Evolutionary conservation across 2,329 filamentous ascomycete genomes (phyloP).

Genomic region (Cercospora nicotianae): DNA sequence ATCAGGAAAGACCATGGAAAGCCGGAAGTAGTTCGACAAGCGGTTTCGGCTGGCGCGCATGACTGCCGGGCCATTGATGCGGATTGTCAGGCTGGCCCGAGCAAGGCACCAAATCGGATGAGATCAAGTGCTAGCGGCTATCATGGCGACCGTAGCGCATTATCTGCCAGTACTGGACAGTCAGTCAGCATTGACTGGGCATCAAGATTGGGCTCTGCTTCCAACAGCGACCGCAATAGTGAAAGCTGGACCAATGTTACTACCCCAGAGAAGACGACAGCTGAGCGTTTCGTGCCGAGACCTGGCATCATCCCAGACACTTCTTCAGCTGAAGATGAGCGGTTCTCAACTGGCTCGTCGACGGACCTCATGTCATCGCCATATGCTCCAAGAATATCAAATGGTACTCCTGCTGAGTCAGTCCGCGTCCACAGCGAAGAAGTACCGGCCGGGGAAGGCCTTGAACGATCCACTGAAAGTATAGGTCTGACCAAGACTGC

Average conservation of each 20-base stretch:
- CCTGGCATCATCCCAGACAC: slow-evolving; percentile 5
- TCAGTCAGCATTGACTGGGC: slow-evolving; percentile 6
- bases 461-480: background rate
- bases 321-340: background rate
- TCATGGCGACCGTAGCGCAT: background rate
- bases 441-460: background rate
- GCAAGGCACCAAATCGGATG: background rate
- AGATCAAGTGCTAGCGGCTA: slow-evolving; percentile 1
- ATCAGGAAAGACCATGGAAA: background rate
- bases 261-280: slow-evolving; percentile 4
- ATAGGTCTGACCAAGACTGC: background rate
- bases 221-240: slow-evolving; percentile 2
- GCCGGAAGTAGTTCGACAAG: background rate
- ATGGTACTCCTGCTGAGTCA: background rate
- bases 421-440: slow-evolving; percentile 3
- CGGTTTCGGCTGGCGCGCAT: background rate
- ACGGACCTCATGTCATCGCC: background rate
- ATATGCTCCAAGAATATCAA: background rate
- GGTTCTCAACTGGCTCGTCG: background rate
- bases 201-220: background rate
- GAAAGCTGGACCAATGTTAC: slow-evolving; percentile 1
- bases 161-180: background rate
- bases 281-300: background rate
- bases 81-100: background rate
- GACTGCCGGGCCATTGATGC: background rate